Evolutionary conservation across 306 rosid species (phyloP), one percentile per base, ranked within the genome.

Genomic region (Rosa multiflora): DNA sequence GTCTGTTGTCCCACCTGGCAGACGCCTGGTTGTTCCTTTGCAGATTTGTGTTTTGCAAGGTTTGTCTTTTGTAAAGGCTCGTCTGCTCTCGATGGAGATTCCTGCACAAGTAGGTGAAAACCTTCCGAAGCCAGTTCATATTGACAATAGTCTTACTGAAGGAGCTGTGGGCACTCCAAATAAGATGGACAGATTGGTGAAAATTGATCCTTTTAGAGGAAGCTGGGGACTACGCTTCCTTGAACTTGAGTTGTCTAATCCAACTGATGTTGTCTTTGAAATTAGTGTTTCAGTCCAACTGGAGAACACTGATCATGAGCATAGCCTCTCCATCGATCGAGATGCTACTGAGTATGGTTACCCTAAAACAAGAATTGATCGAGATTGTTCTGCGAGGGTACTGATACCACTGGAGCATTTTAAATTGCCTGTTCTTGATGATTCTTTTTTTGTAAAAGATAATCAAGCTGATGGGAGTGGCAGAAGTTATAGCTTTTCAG

Each of bases 81-180:
- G 89, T 66, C 86, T 96, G 85, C 98, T 96, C 78, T 93, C 97
- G 23, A 93, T 96, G 99, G 99, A 96, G 73, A 91, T 96, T 91
- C 98, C 99, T 72, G 99, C 98, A 44, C 90, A 90, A 67, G 94
- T 96, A 74, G 90, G 97, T 72, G 90, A 91, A 82, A 87, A 72
- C 84, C 92, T 96, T 88, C 93, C 94, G 3, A 85, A 76, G 73
- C 78, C 86, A 47, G 87, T 83, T 69, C 83, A 83, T 58, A 43
- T 70, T 44, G 87, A 85, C 79, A 64, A 82, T 56, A 63, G 69
- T 70, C 85, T 86, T 66, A 64, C 64, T 40, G 94, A 78, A 78
- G 87, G 78, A 84, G 81, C 86, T 49, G 61, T 78, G 66, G 87
- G 83, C 39, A 72, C 93, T 14, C 83, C 76, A 67, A 76, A 79